Base-by-base conservation (phyloP, 1,284 basidiomycete genomes). In the Papiliotrema fonsecae region DNA sequence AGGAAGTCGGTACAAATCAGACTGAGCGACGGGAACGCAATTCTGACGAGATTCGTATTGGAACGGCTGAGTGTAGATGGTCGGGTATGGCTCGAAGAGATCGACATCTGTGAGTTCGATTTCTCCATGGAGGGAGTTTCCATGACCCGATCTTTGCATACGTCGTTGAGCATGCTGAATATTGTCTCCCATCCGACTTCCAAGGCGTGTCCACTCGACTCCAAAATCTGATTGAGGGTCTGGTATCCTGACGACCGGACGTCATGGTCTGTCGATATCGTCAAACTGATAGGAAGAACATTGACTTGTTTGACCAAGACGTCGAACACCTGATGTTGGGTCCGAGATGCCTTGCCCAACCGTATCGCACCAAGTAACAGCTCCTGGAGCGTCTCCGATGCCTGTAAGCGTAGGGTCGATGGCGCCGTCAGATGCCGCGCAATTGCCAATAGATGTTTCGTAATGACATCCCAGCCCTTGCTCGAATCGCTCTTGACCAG, bases 21-120 rank as follows among this genome's bases (percentile, higher is more conserved):
- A 13, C 90, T 97, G 54, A 98, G 75, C 0, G 89, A 93, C 49
- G 93, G 88, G 73, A 97, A 97, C 0, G 90, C 91, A 39, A 92
- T 87, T 72, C 73, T 70, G 2, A 73, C 67, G 27, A 76, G 70
- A 43, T 70, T 69, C 37, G 65, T 60, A 44, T 69, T 64, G 11
- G 67, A 68, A 39, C 64, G 60, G 47, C 40, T 52, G 18, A 49
- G 48, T n/a, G 45, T 48, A 7, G 60, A 48, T 5, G 55, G 58
- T 30, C 59, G 44, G 18, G 40, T 31, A 19, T 52, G 47, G 5
- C 30, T 31, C 1, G 43, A 45, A n/a, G 57, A 47, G 28, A 58
- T 26, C 4, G 55, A 46, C 0, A 49, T 24, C 4, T 42, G 32
- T 6, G 55, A 56, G 27, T 56, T 47, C 26, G 48, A 32, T 7